phyloP scores from a whole-genome alignment of 306 rosid species.

The Cicer yamashitae region DNA sequence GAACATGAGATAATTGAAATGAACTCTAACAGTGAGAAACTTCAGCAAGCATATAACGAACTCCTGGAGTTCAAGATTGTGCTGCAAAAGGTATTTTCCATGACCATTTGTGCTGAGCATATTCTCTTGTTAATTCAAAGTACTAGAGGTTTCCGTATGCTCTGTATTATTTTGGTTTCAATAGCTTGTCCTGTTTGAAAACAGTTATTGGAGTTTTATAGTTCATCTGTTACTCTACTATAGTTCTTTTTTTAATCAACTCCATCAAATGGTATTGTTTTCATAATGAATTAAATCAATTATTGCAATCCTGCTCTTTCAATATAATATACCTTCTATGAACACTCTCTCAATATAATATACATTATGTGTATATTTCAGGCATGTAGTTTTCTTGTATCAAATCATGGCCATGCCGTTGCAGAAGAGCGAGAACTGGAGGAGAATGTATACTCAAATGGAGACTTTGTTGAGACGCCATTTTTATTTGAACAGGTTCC shows the following conservation, averaged over 20 bases:
- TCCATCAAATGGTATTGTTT: constrained; percentile 7
- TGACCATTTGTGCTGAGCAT: constrained; percentile 35
- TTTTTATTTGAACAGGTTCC: constrained; percentile 89
- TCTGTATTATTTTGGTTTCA: constrained; percentile 31
- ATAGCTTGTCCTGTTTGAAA: constrained; percentile 23
- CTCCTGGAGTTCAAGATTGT: constrained; percentile 97
- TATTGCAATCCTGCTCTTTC: constrained; percentile 12
- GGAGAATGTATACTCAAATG: constrained; percentile 74
- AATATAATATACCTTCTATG: constrained; percentile 27
- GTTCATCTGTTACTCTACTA: neutral
- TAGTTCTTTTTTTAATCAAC: neutral
- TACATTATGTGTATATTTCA: constrained; percentile 51
- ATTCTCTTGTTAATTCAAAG: constrained; percentile 29
- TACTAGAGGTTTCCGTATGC: constrained; percentile 5
- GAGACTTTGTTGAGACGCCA: constrained; percentile 62
- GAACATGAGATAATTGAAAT: constrained; percentile 93
- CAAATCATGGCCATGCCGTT: constrained; percentile 65
- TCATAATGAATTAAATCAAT: neutral
- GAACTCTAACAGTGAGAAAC: constrained; percentile 91
- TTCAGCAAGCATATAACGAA: constrained; percentile 90
- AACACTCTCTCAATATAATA: constrained; percentile 35
- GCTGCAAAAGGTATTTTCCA: constrained; percentile 80
- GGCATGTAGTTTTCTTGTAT: constrained; percentile 87
- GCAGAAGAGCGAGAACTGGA: constrained; percentile 79
- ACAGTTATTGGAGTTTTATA: constrained; percentile 26